Base-by-base conservation (phyloP, 495 filamentous ascomycete genomes). In the Xylaria acuta region DNA sequence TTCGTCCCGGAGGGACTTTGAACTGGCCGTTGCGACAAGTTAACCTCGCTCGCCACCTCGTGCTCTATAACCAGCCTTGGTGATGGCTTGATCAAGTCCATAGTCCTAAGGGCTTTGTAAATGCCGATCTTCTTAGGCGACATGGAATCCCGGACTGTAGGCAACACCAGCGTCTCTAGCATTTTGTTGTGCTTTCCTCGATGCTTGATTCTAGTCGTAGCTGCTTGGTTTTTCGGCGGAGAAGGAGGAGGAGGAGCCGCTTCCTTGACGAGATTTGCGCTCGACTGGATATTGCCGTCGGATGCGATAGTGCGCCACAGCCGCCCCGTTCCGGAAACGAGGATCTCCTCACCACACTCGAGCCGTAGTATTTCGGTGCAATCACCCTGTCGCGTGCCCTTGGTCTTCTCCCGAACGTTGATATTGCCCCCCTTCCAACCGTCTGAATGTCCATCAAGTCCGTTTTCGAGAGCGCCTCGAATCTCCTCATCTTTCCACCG, bases 401-500 rank as follows among this genome's bases (percentile, higher is more conserved):
- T 72, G 12, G 72, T 40, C 30, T 64, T 75, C 8, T 76, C 73
- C 20, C 64, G 27, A 30, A 72, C 58, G 34, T 72, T 47, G 11
- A 12, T 25, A 34, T 75, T 60, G 27, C 58, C 56, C 27, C 58
- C 40, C 43, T 75, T 68, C 14, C 3, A 32, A n/a, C 32, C 34
- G 22, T 58, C 14, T 12, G 59, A 51, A 18, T 30, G 8, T 12
- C 41, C 22, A 6, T 67, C 67, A 7, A 38, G 14, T 20, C n/a
- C 30, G n/a, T 72, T 58, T 14, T 53, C 70, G 22, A 79, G 30
- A 7, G 70, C 74, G 7, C 59, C 60, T 73, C 82, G 80, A 7
- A 90, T 84, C 51, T 89, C 86, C 7, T 87, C 81, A 2, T 74
- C 62, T 0, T 73, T 70, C 75, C 80, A 88, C 45, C 81, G 84